Evolutionary conservation across 2,329 filamentous ascomycete genomes (phyloP).

Genomic region (Paraphoma sp.): DNA sequence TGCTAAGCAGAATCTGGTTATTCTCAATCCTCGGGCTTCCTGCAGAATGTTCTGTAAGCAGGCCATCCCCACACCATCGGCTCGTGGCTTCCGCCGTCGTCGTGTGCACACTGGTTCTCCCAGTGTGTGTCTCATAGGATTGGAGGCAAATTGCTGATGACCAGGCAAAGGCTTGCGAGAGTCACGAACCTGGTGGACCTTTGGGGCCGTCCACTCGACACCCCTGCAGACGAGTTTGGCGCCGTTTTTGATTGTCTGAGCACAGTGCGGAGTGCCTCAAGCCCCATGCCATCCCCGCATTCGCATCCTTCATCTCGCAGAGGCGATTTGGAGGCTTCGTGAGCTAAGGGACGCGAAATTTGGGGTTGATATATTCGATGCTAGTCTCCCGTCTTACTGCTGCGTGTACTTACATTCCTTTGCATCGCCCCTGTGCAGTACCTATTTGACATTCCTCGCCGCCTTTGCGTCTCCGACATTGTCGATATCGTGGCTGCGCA

Average conservation of each 20-base stretch:
- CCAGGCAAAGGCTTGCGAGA: slow-evolving; percentile 27
- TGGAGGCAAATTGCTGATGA: slow-evolving; percentile 33
- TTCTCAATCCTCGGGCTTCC: slow-evolving; percentile 24
- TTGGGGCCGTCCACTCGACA: slow-evolving; percentile 23
- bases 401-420: not conserved
- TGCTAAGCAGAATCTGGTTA: slow-evolving; percentile 18
- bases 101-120: slow-evolving; percentile 2
- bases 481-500: slow-evolving; percentile 33
- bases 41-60: slow-evolving; percentile 37
- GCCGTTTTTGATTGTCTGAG: slow-evolving; percentile 35
- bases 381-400: slow-evolving; percentile 16
- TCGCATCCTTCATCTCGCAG: slow-evolving; percentile 39
- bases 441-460: slow-evolving; percentile 5
- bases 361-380: slow-evolving; percentile 29
- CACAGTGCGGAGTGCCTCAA: slow-evolving; percentile 38
- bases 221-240: slow-evolving; percentile 34
- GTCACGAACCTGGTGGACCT: slow-evolving; percentile 27
- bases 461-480: slow-evolving; percentile 12
- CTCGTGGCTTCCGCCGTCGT: slow-evolving; percentile 27
- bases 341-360: slow-evolving; percentile 30
- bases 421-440: slow-evolving; percentile 1
- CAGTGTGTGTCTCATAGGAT: slow-evolving; percentile 21
- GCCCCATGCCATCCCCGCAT: slow-evolving; percentile 44
- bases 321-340: slow-evolving; percentile 24
- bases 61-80: slow-evolving; percentile 15